Evolutionary conservation across 306 rosid species (phyloP), one percentile per base, ranked within the genome.

Genomic region (Astragalus membranaceus): DNA sequence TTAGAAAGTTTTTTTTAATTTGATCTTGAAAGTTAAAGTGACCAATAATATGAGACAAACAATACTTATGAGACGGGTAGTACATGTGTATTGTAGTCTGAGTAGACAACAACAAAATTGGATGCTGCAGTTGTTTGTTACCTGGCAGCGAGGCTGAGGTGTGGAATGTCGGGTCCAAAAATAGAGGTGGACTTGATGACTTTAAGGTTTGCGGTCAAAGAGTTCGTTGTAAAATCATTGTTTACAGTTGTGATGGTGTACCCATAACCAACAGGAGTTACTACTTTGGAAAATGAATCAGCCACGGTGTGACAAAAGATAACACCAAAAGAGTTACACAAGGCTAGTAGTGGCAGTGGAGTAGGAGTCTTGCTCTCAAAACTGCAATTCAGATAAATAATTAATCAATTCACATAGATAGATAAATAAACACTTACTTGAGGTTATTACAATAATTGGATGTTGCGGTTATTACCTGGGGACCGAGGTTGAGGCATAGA

Each of bases 111-210:
- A 52, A 26, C 0, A 10, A 7, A 35, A 58, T 23, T 60, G n/a
- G 44, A 8, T 23, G 43, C 26, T 53, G 9, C 2, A 6, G 4
- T 12, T 42, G 50, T 76, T 71, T 87, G 57, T 76, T 73, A 92
- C 98, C 95, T 86, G 55, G 89, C 92, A 3, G 49, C 12, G 39
- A 92, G 88, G 44, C 1, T 70, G 82, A 89, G 95, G 16, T 20
- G 69, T 23, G 68, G 80, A 55, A 92, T 72, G 59, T 92, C 98
- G 26, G 88, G 83, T 43, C 98, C 98, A 10, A 56, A 87, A 15
- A 83, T 64, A 12, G 85, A 51, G 37, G 96, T 83, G 9, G 76
- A 7, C 1, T 86, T 74, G 83, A 84, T 77, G 67, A 93, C 88
- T 32, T 32, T 61, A 76, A 93, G 96, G 78, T 67, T 14, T n/a